These are phyloP conservation scores for Orbilia quercus DNA, from an alignment of 2,329 filamentous ascomycete genomes.

Conservation along the genomic window DNA sequence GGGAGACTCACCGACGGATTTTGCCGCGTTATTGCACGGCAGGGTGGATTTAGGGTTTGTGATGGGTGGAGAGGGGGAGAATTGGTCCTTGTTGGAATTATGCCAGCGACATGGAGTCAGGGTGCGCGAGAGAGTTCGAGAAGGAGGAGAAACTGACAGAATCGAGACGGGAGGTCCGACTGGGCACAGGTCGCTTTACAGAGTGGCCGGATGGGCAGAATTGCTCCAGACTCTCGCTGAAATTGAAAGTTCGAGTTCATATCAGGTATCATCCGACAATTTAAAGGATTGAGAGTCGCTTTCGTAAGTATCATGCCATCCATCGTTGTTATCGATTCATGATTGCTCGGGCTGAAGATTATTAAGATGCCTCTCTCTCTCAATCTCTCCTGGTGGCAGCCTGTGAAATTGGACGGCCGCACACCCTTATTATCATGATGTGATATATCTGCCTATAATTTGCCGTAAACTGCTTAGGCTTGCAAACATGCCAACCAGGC, in stretches of 20 bases:
- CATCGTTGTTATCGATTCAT: no score
- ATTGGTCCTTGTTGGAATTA: constrained; percentile 28
- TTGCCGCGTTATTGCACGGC: constrained; percentile 45
- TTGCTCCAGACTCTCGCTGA: constrained; percentile 35
- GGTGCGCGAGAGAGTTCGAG: constrained; percentile 25
- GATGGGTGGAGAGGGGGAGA: constrained; percentile 45
- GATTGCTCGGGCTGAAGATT: no score
- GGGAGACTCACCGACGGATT: constrained; percentile 49
- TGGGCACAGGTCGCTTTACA: constrained; percentile 15
- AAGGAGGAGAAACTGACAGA: constrained; percentile 16
- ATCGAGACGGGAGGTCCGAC: constrained; percentile 30
- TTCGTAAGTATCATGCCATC: no score
- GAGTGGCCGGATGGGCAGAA: constrained; percentile 34
- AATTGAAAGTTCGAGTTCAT: no score
- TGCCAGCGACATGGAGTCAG: constrained; percentile 41
- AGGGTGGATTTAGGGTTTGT: constrained; percentile 36
- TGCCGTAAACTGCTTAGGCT: constrained; percentile 47
- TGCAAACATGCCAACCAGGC: constrained; percentile 14
- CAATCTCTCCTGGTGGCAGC: no score
- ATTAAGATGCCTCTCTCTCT: no score
- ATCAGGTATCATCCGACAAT: no score
- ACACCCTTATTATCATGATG: constrained; percentile 31
- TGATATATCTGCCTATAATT: constrained; percentile 35
- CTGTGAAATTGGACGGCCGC: neutral
- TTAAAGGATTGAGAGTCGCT: no score